These are phyloP conservation scores for Leccinum pellstonianum DNA, from an alignment of 768 basidiomycete species.

Conservation along the genomic window DNA sequence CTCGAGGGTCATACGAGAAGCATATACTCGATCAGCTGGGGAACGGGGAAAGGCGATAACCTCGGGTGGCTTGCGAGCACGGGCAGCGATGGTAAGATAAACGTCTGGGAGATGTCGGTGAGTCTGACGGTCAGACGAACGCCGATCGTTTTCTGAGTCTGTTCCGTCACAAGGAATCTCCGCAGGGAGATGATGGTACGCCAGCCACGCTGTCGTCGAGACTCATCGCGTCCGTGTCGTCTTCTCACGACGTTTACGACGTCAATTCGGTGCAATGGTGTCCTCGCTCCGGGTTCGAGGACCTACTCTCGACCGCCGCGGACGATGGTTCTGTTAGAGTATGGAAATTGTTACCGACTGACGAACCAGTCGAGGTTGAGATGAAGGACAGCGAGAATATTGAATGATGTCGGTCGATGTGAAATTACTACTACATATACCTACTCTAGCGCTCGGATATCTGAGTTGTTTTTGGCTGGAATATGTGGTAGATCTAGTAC, in stretches of 20 bases:
- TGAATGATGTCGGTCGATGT: neutral
- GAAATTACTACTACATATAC: neutral
- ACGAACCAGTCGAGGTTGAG: neutral
- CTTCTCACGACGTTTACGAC: conserved; percentile 82
- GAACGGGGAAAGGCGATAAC: conserved; percentile 38
- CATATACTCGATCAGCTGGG: conserved; percentile 83
- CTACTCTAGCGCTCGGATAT: neutral
- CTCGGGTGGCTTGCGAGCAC: conserved; percentile 85
- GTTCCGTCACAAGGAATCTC: conserved; percentile 17
- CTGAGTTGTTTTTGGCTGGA: neutral
- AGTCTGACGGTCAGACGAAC: conserved; percentile 16
- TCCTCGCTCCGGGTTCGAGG: conserved; percentile 57
- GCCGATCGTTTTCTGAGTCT: conserved; percentile 1
- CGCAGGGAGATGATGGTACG: conserved; percentile 6
- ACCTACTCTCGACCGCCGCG: conserved; percentile 76
- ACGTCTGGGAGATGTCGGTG: conserved; percentile 77
- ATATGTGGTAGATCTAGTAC: neutral
- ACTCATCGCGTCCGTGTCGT: conserved; percentile 55
- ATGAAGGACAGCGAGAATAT: neutral
- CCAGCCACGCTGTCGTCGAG: conserved; percentile 33
- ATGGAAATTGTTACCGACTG: conserved; percentile 53
- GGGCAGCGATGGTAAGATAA: conserved; percentile 82
- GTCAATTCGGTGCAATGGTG: conserved; percentile 88
- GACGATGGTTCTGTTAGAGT: conserved; percentile 83
- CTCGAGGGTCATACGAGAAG: conserved; percentile 68